These are phyloP conservation scores for Ganoderma meredithae DNA, from an alignment of 1,284 basidiomycete genomes.

Conservation along the genomic window DNA sequence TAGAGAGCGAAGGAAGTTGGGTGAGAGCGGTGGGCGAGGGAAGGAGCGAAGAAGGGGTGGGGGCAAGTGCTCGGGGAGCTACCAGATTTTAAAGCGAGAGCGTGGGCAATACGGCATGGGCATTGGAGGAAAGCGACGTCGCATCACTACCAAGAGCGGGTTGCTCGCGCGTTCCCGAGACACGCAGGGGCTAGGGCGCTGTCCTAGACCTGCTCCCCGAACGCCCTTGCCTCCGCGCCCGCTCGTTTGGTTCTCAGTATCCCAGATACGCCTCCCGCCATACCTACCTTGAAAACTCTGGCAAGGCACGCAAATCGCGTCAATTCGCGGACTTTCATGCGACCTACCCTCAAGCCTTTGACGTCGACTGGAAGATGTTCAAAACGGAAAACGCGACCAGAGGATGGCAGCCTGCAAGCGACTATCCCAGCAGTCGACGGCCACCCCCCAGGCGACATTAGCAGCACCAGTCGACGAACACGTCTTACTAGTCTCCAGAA, in stretches of 20 bases:
- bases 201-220: slow-evolving; percentile 18
- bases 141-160: slow-evolving; percentile 21
- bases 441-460: background rate
- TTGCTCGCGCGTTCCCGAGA: slow-evolving; percentile 20
- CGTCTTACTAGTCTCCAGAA: background rate
- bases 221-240: slow-evolving; percentile 15
- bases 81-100: slow-evolving; percentile 20
- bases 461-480: background rate
- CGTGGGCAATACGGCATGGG: slow-evolving; percentile 22
- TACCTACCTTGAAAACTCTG: background rate
- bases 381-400: background rate
- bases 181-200: slow-evolving; percentile 12
- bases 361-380: background rate
- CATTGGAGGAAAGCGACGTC: slow-evolving; percentile 23
- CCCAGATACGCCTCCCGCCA: background rate
- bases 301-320: background rate
- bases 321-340: background rate
- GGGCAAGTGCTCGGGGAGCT: slow-evolving; percentile 11
- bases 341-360: background rate
- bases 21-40: slow-evolving; percentile 6
- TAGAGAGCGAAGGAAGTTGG: slow-evolving; percentile 14
- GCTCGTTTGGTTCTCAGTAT: slow-evolving; percentile 2
- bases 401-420: background rate
- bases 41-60: slow-evolving; percentile 2
- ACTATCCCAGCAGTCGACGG: background rate